Evolutionary conservation across 163 green algal species (phyloP), one percentile per base, ranked within the genome.

Genomic region (Botryococcus braunii): DNA sequence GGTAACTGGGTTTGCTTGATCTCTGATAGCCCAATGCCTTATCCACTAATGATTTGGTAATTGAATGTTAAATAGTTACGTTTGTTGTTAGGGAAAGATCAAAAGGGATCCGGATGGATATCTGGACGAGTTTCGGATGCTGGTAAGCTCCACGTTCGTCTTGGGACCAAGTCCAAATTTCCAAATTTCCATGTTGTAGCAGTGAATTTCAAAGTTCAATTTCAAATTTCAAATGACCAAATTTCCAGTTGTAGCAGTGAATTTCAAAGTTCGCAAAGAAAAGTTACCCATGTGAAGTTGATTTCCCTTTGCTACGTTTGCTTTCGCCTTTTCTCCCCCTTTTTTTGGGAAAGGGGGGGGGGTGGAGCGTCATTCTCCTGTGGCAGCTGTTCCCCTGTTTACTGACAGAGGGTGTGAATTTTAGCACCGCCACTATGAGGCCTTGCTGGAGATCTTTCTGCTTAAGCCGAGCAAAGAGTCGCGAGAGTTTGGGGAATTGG

Each of bases 31-130:
- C n/a, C n/a, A n/a, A n/a, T n/a, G n/a, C n/a, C n/a, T n/a, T n/a
- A n/a, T n/a, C n/a, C n/a, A n/a, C n/a, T n/a, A n/a, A n/a, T n/a
- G n/a, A n/a, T n/a, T n/a, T n/a, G n/a, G n/a, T n/a, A n/a, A n/a
- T n/a, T n/a, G n/a, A n/a, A n/a, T n/a, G n/a, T n/a, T n/a, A n/a
- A n/a, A n/a, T n/a, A n/a, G n/a, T n/a, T n/a, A n/a, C n/a, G n/a
- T n/a, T n/a, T n/a, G n/a, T n/a, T n/a, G n/a, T n/a, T n/a, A 97
- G 86, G 80, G 76, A 11, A 86, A 88, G 67, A 89, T 94, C 56
- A 97, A 97, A 73, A 65, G 84, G 17, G 93, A 98, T 72, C 82
- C 91, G 0, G 85, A 92, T 31, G 88, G 92, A 34, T 97, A 97
- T 75, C 74, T 74, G 5, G 89, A 97, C 56, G 93, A 98, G 77